A percentile compares a stretch with the other conserved stretches of the same genome.
Conservation (phyloP, 176 grass and related monocot species). For the Hordeum marinum region DNA sequence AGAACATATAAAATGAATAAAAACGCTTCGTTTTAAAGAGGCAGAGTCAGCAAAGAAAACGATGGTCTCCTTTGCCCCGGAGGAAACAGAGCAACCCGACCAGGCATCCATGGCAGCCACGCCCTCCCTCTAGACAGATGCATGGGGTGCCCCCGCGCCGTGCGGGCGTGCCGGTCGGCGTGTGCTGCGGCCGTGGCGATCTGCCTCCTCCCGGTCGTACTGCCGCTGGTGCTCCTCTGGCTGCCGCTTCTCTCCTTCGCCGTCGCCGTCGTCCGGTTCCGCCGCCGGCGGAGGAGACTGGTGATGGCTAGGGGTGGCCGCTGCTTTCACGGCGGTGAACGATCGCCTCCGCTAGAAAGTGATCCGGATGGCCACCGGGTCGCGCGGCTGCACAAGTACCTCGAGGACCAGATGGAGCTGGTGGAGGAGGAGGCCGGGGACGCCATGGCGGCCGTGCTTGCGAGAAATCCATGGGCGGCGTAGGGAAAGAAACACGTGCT, state of each 20-base stretch:
- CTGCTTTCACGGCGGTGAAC: background rate
- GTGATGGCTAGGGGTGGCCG: background rate
- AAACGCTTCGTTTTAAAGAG: background rate
- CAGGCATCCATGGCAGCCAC: slow-evolving; percentile 17
- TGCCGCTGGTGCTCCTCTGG: slow-evolving; percentile 47
- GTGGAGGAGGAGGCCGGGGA: slow-evolving; percentile 2
- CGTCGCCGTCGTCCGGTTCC: slow-evolving; percentile 30
- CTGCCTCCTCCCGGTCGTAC: slow-evolving; percentile 37
- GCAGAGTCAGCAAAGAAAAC: background rate
- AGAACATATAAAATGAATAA: background rate
- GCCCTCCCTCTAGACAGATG: background rate
- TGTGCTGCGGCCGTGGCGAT: slow-evolving; percentile 14
- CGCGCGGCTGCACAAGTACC: slow-evolving; percentile 51
- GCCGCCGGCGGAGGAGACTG: background rate
- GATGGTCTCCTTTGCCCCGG: background rate
- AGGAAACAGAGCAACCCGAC: background rate
- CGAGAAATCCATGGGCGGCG: background rate
- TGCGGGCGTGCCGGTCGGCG: slow-evolving; percentile 3
- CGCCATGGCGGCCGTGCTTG: background rate
- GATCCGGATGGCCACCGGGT: background rate
- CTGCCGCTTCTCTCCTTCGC: slow-evolving; percentile 48
- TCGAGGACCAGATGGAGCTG: slow-evolving; percentile 73
- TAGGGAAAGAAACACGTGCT: background rate
- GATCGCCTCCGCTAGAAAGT: background rate
- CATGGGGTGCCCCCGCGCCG: slow-evolving; percentile 16